Conservation (phyloP, 495 filamentous ascomycete genomes). For the Penicillium chermesinum region DNA sequence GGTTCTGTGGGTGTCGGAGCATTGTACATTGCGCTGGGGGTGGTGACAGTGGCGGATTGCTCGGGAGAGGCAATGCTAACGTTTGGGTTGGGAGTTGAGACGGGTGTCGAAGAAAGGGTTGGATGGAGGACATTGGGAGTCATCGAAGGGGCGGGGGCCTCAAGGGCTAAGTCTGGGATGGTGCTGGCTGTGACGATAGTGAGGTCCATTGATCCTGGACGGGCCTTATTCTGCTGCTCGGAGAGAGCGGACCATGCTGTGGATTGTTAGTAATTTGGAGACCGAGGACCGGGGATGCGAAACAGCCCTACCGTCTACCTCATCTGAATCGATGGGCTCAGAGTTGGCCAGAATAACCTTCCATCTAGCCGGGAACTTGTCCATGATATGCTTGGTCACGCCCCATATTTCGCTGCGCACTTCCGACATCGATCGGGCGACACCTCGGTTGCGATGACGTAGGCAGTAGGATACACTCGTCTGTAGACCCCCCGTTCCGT, state of each 20-base stretch:
- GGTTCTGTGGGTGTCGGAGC: conserved; percentile 55
- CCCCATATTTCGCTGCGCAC: conserved; percentile 79
- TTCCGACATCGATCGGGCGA: conserved; percentile 53
- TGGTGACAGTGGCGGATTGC: conserved; percentile 34
- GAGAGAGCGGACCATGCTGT: conserved; percentile 43
- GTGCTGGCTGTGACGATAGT: conserved; percentile 63
- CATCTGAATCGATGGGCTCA: conserved; percentile 66
- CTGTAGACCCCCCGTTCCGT: conserved; percentile 73
- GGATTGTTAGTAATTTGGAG: neutral
- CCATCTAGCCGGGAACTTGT: conserved; percentile 68
- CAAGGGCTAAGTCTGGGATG: conserved; percentile 59
- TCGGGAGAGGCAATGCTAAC: conserved; percentile 41
- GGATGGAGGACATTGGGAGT: conserved; percentile 31
- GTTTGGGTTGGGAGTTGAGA: conserved; percentile 45
- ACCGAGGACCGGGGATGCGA: no score
- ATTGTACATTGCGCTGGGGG: conserved; percentile 29
- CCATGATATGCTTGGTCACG: conserved; percentile 71
- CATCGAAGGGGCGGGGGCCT: conserved; percentile 26
- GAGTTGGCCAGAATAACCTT: conserved; percentile 71
- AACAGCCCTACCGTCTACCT: conserved; percentile 60
- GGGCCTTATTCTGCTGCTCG: conserved; percentile 42
- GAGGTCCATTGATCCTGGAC: conserved; percentile 45
- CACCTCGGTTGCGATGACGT: conserved; percentile 54
- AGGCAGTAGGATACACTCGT: conserved; percentile 75
- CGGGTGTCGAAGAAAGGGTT: conserved; percentile 33